Percentiles rank a stretch among this genome's conserved stretches.
These are phyloP conservation scores for Mortierella sp. DNA, from an alignment of 371 early-diverging fungal genomes.

Conservation along the genomic window DNA sequence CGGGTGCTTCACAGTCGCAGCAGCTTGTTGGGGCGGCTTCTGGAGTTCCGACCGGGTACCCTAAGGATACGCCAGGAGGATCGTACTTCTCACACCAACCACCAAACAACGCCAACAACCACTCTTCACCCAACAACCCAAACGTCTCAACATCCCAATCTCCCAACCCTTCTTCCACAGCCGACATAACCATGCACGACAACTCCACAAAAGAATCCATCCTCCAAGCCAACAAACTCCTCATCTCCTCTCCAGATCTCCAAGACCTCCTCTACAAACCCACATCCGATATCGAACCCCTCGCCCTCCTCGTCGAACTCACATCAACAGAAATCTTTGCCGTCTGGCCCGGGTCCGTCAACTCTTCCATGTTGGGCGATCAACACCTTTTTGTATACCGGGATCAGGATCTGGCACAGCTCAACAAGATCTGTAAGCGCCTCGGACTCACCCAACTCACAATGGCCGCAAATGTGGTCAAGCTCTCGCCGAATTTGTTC, in stretches of 20 bases:
- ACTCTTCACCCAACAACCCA: background rate
- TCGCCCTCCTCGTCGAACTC: constrained; percentile 42
- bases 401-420: constrained; percentile 35
- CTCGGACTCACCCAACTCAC: constrained; percentile 30
- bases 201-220: constrained; percentile 41
- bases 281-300: constrained; percentile 28
- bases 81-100: background rate
- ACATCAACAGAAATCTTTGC: constrained; percentile 52
- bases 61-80: background rate
- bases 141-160: background rate
- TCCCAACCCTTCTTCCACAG: background rate
- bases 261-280: constrained; percentile 55
- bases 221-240: constrained; percentile 30
- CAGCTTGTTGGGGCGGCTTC: background rate
- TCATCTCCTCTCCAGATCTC: constrained; percentile 23
- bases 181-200: background rate
- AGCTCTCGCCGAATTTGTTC: constrained; percentile 40
- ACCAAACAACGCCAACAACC: background rate
- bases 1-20: background rate
- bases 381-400: constrained; percentile 54
- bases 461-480: constrained; percentile 52
- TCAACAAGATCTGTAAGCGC: constrained; percentile 55
- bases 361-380: constrained; percentile 56
- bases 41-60: background rate
- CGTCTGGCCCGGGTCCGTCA: constrained; percentile 51